These are phyloP conservation scores for Populus tremula DNA, from an alignment of 345 rosid genomes.

Conservation along the genomic window DNA sequence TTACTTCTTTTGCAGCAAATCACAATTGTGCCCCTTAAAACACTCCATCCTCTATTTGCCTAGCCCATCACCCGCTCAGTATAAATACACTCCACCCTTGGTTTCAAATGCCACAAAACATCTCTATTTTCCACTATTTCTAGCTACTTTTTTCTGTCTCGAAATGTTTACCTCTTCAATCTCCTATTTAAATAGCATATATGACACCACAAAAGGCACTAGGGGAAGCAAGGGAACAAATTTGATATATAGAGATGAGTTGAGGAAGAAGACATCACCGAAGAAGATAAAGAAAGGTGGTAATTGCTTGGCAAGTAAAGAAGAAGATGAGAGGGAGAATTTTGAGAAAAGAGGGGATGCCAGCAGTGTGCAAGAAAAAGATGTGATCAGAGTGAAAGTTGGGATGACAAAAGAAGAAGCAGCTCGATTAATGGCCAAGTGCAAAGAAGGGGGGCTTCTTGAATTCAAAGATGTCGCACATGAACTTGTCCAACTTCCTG, in stretches of 20 bases:
- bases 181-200: not conserved
- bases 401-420: conserved; percentile 67
- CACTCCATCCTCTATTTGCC: not conserved
- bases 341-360: conserved; percentile 11
- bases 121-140: not conserved
- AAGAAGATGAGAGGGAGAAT: not conserved
- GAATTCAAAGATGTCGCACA: conserved; percentile 46
- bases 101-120: not conserved
- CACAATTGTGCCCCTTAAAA: not conserved
- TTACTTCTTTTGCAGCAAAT: not conserved
- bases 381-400: conserved; percentile 49
- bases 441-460: conserved; percentile 50
- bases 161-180: not conserved
- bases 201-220: not conserved
- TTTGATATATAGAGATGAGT: conserved; percentile 31
- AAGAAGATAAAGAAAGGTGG: conserved; percentile 20
- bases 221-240: conserved; percentile 4
- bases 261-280: conserved; percentile 17
- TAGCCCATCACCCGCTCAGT: no score
- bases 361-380: conserved; percentile 6
- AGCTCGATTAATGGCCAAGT: conserved; percentile 39
- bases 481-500: conserved; percentile 45
- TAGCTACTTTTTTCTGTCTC: not conserved
- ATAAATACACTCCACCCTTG: not conserved
- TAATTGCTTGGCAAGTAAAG: not conserved